Base-by-base conservation (phyloP, 1,284 basidiomycete genomes). In the Neonothopanus nambi region DNA sequence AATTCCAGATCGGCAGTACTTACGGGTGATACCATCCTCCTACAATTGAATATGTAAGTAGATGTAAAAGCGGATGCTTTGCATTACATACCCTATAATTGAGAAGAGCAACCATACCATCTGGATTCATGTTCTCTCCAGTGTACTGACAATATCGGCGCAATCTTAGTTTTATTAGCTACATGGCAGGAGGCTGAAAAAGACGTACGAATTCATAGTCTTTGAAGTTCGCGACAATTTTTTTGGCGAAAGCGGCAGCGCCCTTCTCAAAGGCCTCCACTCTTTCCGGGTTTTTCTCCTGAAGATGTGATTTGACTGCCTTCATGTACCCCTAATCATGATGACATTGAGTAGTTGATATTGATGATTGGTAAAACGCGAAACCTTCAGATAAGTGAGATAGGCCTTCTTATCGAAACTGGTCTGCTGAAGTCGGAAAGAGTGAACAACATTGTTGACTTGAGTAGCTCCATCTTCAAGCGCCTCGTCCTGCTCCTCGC, bases 371-470 rank as follows among this genome's bases (percentile, higher is more conserved):
- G 37, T 47, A 23, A 26, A 37, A 26, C 60, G 44, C 15, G 42
- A 50, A 46, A 86, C 93, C 83, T 98, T 99, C 67, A 99, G 84
- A 74, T 96, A 89, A 40, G 79, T 72, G 44, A 95, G 76, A 77
- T 84, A 99, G 37, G 75, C 72, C 76, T 98, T 98, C 77, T 98
- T 99, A 79, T 98, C 95, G 72, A 97, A 99, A 7, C 66, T 37
- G 26, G 93, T 96, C 36, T 71, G 45, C 68, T 92, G 84, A 58
- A 99, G 89, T 66, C 95, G 89, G 87, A 96, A 95, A 47, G 94
- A 93, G 80, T 95, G 77, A 57, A 89, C 88, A 62, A 99, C 80
- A 75, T 99, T 94, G 87, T 95, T 99, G 68, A 97, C 89, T 60
- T 79, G 77, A 17, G 55, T 40, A 30, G 85, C 80, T 61, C 91